phyloP scores from a whole-genome alignment of 306 rosid genomes.

The Cicer judaicum region DNA sequence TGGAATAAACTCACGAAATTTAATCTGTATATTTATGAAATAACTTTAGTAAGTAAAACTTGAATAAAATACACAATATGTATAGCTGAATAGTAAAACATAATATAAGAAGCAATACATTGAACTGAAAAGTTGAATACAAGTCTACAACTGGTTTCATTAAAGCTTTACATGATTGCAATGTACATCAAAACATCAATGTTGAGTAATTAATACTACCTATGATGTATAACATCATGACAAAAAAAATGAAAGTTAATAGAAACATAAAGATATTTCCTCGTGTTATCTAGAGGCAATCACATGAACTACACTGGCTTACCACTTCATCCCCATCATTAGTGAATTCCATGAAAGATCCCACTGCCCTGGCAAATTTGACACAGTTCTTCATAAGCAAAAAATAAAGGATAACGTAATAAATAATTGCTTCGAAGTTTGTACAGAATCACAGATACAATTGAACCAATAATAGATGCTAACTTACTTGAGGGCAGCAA shows the following conservation, averaged over 20 bases:
- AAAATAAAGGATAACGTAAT: neutral
- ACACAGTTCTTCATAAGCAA: conserved; percentile 37
- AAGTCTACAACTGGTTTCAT: conserved; percentile 31
- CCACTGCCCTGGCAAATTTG: conserved; percentile 80
- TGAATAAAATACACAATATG: conserved; percentile 16
- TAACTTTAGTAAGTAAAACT: conserved; percentile 16
- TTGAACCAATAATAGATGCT: neutral
- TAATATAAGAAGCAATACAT: conserved; percentile 7
- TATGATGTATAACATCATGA: neutral
- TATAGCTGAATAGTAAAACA: conserved; percentile 31
- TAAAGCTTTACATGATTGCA: conserved; percentile 26
- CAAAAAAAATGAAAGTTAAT: neutral
- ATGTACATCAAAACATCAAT: conserved; percentile 27
- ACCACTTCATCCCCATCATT: conserved; percentile 95
- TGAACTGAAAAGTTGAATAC: conserved; percentile 13
- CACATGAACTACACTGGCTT: conserved; percentile 46
- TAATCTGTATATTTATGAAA: conserved; percentile 59
- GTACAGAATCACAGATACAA: neutral
- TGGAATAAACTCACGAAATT: conserved; percentile 95
- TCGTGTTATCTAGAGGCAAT: neutral
- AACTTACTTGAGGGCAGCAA: conserved; percentile 93
- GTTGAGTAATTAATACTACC: conserved; percentile 9
- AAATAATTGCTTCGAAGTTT: conserved; percentile 4
- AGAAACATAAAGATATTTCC: neutral
- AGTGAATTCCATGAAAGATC: conserved; percentile 94